Percentiles rank a stretch among this genome's conserved stretches.
phyloP scores from a whole-genome alignment of 2,329 filamentous ascomycete species.

The Cladosporium phlei region DNA sequence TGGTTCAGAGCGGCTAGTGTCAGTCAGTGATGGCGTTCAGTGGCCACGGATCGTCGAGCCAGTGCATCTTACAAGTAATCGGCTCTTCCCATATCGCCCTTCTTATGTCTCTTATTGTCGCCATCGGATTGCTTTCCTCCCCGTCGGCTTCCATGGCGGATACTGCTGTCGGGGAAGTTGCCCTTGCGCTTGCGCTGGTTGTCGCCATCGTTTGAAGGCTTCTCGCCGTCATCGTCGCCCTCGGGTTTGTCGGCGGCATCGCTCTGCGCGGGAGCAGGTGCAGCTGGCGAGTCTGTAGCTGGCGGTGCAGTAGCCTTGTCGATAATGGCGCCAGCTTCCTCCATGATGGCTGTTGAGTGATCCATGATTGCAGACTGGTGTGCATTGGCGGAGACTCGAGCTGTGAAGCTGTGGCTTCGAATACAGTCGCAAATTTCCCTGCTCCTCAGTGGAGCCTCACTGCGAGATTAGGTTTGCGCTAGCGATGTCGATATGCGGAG shows the following conservation, averaged over 20 bases:
- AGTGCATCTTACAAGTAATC: conserved; percentile 56
- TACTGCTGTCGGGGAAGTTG: conserved; percentile 23
- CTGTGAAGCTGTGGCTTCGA: neutral
- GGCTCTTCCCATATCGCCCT: conserved; percentile 61
- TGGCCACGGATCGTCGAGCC: neutral
- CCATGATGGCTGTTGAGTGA: conserved; percentile 30
- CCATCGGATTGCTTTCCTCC: conserved; percentile 22
- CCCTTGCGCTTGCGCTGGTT: conserved; percentile 26
- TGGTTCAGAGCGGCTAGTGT: conserved; percentile 39
- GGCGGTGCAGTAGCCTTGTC: conserved; percentile 18
- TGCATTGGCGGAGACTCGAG: conserved; percentile 15
- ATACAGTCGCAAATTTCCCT: conserved; percentile 10
- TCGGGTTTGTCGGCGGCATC: conserved; percentile 9
- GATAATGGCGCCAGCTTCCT: conserved; percentile 24
- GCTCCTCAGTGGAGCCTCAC: conserved; percentile 9
- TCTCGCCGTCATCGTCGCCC: conserved; percentile 9
- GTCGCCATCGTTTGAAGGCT: conserved; percentile 14
- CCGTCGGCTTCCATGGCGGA: conserved; percentile 20
- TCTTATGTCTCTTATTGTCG: conserved; percentile 46
- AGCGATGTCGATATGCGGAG: too few species aligned
- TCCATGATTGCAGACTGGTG: conserved; percentile 24
- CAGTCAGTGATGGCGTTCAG: conserved; percentile 35
- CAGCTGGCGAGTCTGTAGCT: conserved; percentile 6
- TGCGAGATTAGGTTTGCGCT: too few species aligned
- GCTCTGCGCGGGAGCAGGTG: neutral